A percentile compares a stretch with the other conserved stretches of the same genome.
Conservation (phyloP, 2,329 filamentous ascomycete species). For the Calonectria ilicicola region DNA sequence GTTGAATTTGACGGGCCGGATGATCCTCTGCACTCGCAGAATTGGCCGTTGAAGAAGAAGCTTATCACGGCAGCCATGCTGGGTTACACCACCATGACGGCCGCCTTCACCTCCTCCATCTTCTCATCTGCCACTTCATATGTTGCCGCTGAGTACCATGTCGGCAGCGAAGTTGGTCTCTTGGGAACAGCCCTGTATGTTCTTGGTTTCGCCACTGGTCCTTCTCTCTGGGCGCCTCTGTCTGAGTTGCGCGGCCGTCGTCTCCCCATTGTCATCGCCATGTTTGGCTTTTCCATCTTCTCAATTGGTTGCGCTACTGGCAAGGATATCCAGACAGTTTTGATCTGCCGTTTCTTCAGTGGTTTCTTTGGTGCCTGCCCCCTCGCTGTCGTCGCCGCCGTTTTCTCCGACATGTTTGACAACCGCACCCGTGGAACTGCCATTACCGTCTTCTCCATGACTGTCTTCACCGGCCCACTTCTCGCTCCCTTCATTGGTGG, state of each 20-base stretch:
- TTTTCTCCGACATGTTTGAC: slow-evolving; percentile 80
- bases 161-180: slow-evolving; percentile 71
- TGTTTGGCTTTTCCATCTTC: slow-evolving; percentile 78
- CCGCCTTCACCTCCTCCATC: slow-evolving; percentile 80
- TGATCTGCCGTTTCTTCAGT: slow-evolving; percentile 79
- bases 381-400: slow-evolving; percentile 76
- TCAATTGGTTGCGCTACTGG: slow-evolving; percentile 73
- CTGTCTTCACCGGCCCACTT: slow-evolving; percentile 74
- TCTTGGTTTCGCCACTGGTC: slow-evolving; percentile 78
- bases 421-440: slow-evolving; percentile 69
- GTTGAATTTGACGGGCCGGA: slow-evolving; percentile 87
- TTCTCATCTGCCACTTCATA: slow-evolving; percentile 75
- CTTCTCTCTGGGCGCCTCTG: slow-evolving; percentile 78
- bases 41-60: slow-evolving; percentile 87
- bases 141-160: slow-evolving; percentile 69
- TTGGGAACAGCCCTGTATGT: slow-evolving; percentile 78
- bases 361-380: slow-evolving; percentile 80
- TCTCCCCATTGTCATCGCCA: slow-evolving; percentile 69
- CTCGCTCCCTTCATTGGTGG: slow-evolving; percentile 77
- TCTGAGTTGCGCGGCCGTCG: slow-evolving; percentile 78
- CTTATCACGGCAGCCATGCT: slow-evolving; percentile 75
- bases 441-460: slow-evolving; percentile 58
- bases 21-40: slow-evolving; percentile 88
- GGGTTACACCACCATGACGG: slow-evolving; percentile 78
- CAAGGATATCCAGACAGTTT: slow-evolving; percentile 76